Percentiles rank a stretch among this genome's conserved stretches.
These are phyloP conservation scores for Sesbania bispinosa DNA, from an alignment of 306 rosid species.

Conservation along the genomic window DNA sequence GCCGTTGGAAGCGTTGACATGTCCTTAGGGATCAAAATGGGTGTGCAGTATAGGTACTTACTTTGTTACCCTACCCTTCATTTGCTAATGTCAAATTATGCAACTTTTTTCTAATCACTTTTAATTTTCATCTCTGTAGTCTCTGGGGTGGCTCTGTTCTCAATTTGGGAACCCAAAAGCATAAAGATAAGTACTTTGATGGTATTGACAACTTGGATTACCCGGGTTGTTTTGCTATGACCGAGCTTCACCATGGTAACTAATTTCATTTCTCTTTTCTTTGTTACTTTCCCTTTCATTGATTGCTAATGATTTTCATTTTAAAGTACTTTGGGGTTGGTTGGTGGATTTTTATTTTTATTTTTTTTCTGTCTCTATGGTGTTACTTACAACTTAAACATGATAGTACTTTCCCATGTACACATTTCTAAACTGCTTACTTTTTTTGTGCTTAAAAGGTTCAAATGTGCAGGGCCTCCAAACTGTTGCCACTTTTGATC, in stretches of 20 bases:
- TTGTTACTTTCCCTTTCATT: neutral
- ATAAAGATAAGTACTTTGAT: slow-evolving; percentile 79
- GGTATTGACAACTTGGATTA: slow-evolving; percentile 85
- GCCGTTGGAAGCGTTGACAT: slow-evolving; percentile 85
- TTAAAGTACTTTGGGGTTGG: neutral
- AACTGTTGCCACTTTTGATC: slow-evolving; percentile 84
- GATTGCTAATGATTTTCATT: too few species aligned
- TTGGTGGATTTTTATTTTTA: neutral
- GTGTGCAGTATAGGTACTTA: slow-evolving; percentile 81
- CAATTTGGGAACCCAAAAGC: slow-evolving; percentile 91
- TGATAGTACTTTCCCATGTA: neutral
- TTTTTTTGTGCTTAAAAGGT: slow-evolving; percentile 48
- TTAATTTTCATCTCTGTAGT: slow-evolving; percentile 30
- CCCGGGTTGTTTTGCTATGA: slow-evolving; percentile 97
- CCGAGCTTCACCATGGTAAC: slow-evolving; percentile 96
- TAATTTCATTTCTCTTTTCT: neutral
- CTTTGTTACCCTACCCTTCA: neutral
- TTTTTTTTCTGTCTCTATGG: neutral
- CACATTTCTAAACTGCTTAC: slow-evolving; percentile 11
- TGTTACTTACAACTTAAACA: too few species aligned
- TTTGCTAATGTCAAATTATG: neutral
- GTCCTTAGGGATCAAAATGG: slow-evolving; percentile 90
- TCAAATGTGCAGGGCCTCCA: slow-evolving; percentile 97
- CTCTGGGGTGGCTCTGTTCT: slow-evolving; percentile 96
- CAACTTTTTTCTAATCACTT: neutral